A percentile compares a stretch with the other conserved stretches of the same genome.
Evolutionary conservation across 2,329 filamentous ascomycete genomes (phyloP).

Genomic region (Graphium sp.): DNA sequence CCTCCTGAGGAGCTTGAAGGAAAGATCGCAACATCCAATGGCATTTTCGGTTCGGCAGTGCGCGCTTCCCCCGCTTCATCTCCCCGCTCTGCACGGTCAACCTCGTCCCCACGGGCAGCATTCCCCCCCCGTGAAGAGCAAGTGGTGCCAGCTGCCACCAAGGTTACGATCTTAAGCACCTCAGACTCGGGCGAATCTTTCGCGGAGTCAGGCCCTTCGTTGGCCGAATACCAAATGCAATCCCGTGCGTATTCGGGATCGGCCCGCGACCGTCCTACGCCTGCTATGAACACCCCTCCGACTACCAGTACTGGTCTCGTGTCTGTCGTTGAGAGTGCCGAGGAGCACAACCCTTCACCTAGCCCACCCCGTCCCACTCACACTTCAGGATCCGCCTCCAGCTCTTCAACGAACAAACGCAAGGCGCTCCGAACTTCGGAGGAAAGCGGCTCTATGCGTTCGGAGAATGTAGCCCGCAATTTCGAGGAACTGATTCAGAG

Average conservation of each 20-base stretch:
- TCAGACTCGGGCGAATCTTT: conserved; percentile 13
- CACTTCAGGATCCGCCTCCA: conserved; percentile 32
- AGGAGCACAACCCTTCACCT: neutral
- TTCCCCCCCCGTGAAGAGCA: conserved; percentile 8
- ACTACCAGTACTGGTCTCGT: conserved; percentile 17
- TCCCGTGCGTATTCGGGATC: conserved; percentile 1
- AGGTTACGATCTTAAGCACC: conserved; percentile 16
- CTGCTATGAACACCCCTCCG: conserved; percentile 5
- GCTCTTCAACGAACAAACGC: conserved; percentile 30
- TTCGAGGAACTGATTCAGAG: conserved; percentile 71
- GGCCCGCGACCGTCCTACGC: too few species aligned
- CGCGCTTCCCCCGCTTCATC: too few species aligned
- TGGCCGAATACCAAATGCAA: conserved; percentile 2
- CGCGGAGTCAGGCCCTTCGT: conserved; percentile 14
- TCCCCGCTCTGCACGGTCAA: too few species aligned
- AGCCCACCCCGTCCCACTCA: conserved; percentile 18
- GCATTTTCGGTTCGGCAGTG: conserved; percentile 10
- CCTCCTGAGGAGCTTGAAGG: too few species aligned
- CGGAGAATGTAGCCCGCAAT: conserved; percentile 45
- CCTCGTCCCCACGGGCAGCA: conserved; percentile 6
- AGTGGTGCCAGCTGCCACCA: conserved; percentile 13
- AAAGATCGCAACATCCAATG: too few species aligned
- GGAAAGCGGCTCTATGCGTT: conserved; percentile 27
- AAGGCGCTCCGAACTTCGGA: conserved; percentile 40
- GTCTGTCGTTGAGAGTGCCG: conserved; percentile 18